A percentile compares a stretch with the other conserved stretches of the same genome.
phyloP scores from a whole-genome alignment of 768 basidiomycete species.

The Serendipita vermifera region DNA sequence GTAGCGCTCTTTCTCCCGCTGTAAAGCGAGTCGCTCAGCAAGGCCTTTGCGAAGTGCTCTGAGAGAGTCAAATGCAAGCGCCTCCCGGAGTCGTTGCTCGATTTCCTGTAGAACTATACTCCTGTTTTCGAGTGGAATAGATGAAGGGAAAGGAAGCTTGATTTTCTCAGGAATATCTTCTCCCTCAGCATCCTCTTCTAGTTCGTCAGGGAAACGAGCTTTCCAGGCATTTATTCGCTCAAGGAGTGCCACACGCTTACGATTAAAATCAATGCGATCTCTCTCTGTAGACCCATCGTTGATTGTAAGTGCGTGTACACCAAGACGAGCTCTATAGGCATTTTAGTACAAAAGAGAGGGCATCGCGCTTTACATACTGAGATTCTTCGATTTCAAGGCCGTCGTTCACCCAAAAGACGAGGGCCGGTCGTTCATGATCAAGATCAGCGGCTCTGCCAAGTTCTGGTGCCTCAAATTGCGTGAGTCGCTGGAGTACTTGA shows the following conservation, averaged over 20 bases:
- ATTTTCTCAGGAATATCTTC: neutral
- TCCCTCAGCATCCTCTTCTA: neutral
- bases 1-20: neutral
- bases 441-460: neutral
- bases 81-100: slow-evolving; percentile 4
- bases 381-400: neutral
- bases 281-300: neutral
- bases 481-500: neutral
- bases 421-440: neutral
- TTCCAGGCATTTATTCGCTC: slow-evolving; percentile 4
- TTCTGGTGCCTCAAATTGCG: neutral
- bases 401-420: neutral
- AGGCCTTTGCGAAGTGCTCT: neutral
- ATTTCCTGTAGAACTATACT: neutral
- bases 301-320: neutral
- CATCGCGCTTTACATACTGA: neutral
- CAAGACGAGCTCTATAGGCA: neutral
- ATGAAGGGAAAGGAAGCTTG: neutral
- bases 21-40: neutral
- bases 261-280: neutral
- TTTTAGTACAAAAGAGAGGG: neutral
- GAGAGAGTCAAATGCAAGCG: neutral
- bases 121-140: neutral
- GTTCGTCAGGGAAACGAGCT: neutral
- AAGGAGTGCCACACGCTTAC: neutral